Evolutionary conservation across 805 yeast genomes (phyloP).

Genomic region (Clavispora asparagi): DNA sequence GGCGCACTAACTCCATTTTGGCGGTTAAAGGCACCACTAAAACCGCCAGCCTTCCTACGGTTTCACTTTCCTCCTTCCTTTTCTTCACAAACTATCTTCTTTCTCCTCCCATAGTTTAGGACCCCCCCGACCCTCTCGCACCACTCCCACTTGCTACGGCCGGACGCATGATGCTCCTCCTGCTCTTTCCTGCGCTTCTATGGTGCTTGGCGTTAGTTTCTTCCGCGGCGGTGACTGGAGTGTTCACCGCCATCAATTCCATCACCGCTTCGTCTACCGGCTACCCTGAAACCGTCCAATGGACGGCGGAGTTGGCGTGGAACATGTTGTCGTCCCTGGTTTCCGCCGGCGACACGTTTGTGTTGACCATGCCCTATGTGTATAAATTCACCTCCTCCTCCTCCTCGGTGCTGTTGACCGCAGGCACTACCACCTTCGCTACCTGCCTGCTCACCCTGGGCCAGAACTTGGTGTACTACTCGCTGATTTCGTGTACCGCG

Average conservation of each 20-base stretch:
- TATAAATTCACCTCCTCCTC: constrained; percentile 15
- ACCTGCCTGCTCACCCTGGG: constrained; percentile 18
- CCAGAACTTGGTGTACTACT: constrained; percentile 10
- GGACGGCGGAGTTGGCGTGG: constrained; percentile 21
- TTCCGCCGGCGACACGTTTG: constrained; percentile 23
- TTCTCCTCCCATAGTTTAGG: too few relatives aligned
- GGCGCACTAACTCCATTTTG: too few relatives aligned
- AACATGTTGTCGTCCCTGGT: constrained; percentile 10
- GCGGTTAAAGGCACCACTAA: too few relatives aligned
- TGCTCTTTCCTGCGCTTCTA: background rate
- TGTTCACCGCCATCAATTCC: constrained; percentile 10
- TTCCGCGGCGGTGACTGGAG: constrained; percentile 4
- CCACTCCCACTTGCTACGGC: background rate
- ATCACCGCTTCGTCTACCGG: background rate
- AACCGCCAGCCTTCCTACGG: too few relatives aligned
- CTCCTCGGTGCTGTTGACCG: constrained; percentile 7
- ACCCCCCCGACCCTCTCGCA: too few relatives aligned
- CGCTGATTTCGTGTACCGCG: constrained; percentile 17
- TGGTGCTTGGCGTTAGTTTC: background rate
- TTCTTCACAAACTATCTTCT: too few relatives aligned
- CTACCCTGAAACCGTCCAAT: constrained; percentile 4
- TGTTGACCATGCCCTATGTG: constrained; percentile 22
- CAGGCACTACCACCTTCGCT: constrained; percentile 14
- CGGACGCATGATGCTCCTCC: background rate
- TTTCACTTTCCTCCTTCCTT: too few relatives aligned